Evolutionary conservation across 2,329 filamentous ascomycete species (phyloP).

Genomic region (Neonectria neomacrospora): DNA sequence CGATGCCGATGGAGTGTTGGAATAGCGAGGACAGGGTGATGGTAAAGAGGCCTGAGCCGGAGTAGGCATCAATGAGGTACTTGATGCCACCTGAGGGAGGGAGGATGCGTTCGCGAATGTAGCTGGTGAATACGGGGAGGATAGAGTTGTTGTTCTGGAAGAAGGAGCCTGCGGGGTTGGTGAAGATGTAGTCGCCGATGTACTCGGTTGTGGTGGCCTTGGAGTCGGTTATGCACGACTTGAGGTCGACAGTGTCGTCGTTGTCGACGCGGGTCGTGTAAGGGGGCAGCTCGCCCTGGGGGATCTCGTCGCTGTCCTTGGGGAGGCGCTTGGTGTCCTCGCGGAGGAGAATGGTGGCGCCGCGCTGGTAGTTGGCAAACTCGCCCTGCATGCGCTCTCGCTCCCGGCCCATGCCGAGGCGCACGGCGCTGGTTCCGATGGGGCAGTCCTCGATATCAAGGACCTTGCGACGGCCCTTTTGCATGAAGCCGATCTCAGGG

Average conservation of each 20-base stretch:
- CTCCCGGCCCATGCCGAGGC: slow-evolving; percentile 81
- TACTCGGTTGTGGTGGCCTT: slow-evolving; percentile 89
- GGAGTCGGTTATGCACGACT: slow-evolving; percentile 88
- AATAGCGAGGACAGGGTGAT: slow-evolving; percentile 90
- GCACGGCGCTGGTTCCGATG: slow-evolving; percentile 88
- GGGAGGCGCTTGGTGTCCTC: slow-evolving; percentile 80
- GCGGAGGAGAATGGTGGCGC: slow-evolving; percentile 88
- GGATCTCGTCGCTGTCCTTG: slow-evolving; percentile 55
- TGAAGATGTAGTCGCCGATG: slow-evolving; percentile 84
- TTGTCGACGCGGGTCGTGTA: slow-evolving; percentile 61
- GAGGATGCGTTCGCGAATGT: slow-evolving; percentile 83
- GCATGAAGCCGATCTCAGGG: slow-evolving; percentile 90
- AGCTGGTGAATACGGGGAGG: slow-evolving; percentile 84
- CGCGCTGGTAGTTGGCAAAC: slow-evolving; percentile 77
- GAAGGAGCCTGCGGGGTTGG: slow-evolving; percentile 92
- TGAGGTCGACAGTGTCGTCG: slow-evolving; percentile 75
- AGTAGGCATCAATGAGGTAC: slow-evolving; percentile 97
- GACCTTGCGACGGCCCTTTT: slow-evolving; percentile 81
- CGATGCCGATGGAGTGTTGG: slow-evolving; percentile 87
- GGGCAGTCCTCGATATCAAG: slow-evolving; percentile 98
- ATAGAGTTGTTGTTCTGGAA: slow-evolving; percentile 99
- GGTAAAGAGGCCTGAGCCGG: slow-evolving; percentile 95
- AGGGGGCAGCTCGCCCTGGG: slow-evolving; percentile 43
- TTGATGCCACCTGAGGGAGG: slow-evolving; percentile 69
- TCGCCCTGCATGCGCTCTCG: slow-evolving; percentile 79